Evolutionary conservation across 2,329 filamentous ascomycete genomes (phyloP).

Genomic region (Botrytis cinerea): DNA sequence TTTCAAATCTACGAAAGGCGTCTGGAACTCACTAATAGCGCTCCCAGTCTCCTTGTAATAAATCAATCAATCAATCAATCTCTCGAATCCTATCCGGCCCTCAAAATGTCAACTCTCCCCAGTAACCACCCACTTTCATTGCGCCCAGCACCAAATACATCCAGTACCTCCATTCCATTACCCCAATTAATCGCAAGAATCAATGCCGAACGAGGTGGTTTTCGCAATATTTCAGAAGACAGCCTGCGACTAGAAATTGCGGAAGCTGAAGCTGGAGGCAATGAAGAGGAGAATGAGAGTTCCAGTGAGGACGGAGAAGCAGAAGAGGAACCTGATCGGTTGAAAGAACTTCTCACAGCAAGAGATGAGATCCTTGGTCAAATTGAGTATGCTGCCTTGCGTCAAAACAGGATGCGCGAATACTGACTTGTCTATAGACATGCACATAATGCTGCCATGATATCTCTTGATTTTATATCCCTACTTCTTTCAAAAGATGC

Average conservation of each 20-base stretch:
- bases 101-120: constrained; percentile 42
- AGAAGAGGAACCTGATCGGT: constrained; percentile 45
- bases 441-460: constrained; percentile 61
- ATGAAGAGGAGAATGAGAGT: constrained; percentile 44
- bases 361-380: constrained; percentile 59
- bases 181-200: constrained; percentile 77
- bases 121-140: constrained; percentile 58
- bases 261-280: constrained; percentile 41
- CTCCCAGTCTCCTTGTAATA: neutral
- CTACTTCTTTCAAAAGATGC: constrained; percentile 79
- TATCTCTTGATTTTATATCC: constrained; percentile 80
- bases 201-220: constrained; percentile 75
- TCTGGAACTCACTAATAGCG: neutral
- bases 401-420: neutral
- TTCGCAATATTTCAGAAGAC: constrained; percentile 76
- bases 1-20: neutral
- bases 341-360: constrained; percentile 46
- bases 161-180: constrained; percentile 62
- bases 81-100: neutral
- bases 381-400: constrained; percentile 52
- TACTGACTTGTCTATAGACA: constrained; percentile 39
- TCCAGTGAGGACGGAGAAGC: constrained; percentile 53
- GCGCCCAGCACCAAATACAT: constrained; percentile 59
- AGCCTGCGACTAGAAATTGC: constrained; percentile 69
- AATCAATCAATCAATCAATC: too few relatives aligned